Conservation (phyloP, 495 filamentous ascomycete genomes). For the Xanthoparmelia taractica region DNA sequence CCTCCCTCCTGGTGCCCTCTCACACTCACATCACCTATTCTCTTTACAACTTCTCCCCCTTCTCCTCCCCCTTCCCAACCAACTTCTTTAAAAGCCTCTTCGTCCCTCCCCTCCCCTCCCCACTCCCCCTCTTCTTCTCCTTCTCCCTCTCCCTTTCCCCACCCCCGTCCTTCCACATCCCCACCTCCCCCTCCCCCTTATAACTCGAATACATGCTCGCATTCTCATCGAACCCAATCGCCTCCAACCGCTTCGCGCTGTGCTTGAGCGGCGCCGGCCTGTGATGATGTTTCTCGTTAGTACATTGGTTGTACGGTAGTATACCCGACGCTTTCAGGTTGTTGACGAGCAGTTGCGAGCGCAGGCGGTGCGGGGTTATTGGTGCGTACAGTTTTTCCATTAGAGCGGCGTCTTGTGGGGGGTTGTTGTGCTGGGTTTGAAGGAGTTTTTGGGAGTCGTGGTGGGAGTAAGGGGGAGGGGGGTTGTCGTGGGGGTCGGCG, state of each 20-base stretch:
- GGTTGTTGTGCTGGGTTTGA: not conserved
- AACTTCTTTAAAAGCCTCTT: slow-evolving; percentile 50
- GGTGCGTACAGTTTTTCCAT: not conserved
- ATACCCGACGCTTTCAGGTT: slow-evolving; percentile 3
- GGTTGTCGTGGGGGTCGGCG: not conserved
- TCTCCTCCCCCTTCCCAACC: slow-evolving; percentile 46
- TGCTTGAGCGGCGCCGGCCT: slow-evolving; percentile 6
- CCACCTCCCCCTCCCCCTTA: not conserved
- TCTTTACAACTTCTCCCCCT: slow-evolving; percentile 34
- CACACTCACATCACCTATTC: not conserved
- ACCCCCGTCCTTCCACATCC: slow-evolving; percentile 25
- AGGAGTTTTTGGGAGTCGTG: not conserved
- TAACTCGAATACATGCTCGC: slow-evolving; percentile 13
- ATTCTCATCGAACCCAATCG: slow-evolving; percentile 14
- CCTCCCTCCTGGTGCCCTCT: no score
- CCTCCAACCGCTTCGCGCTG: slow-evolving; percentile 17
- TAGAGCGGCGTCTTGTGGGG: not conserved
- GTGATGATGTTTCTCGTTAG: not conserved
- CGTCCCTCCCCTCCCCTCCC: slow-evolving; percentile 39
- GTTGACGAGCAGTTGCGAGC: not conserved
- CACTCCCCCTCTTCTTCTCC: slow-evolving; percentile 26
- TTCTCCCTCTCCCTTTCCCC: slow-evolving; percentile 30
- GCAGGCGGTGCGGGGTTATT: not conserved
- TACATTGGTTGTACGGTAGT: not conserved
- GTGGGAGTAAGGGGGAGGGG: not conserved